Percentiles rank a stretch among this genome's conserved stretches.
Evolutionary conservation across 139 green algal genomes (phyloP).

Genomic region (Haematococcus lacustris): DNA sequence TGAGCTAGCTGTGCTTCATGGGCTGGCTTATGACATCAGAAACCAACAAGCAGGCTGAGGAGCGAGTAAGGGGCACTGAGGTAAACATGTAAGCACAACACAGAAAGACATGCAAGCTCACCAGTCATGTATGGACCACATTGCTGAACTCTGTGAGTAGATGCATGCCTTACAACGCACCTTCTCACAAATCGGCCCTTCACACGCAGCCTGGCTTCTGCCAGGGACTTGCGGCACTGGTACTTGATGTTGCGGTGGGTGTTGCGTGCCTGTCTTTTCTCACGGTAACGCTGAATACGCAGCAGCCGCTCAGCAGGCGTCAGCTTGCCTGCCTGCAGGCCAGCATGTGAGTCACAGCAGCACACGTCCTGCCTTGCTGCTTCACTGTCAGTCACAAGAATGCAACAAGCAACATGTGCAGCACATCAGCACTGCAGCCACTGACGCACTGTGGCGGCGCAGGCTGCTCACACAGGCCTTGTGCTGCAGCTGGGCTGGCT

Average conservation of each 20-base stretch:
- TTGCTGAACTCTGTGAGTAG: too few species aligned
- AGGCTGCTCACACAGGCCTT: neutral
- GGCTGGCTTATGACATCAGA: too few species aligned
- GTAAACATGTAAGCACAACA: too few species aligned
- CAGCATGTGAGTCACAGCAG: neutral
- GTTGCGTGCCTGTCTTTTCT: constrained; percentile 56
- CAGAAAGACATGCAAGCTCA: too few species aligned
- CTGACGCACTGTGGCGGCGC: neutral
- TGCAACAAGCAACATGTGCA: neutral
- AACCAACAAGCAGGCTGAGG: too few species aligned
- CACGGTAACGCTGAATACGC: constrained; percentile 69
- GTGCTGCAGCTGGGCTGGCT: neutral
- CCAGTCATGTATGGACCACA: too few species aligned
- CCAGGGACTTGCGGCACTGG: constrained; percentile 74
- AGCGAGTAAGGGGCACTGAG: too few species aligned
- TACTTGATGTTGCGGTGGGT: constrained; percentile 63
- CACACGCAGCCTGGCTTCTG: constrained; percentile 64
- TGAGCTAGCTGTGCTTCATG: too few species aligned
- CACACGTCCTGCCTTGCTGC: neutral
- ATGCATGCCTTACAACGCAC: too few species aligned
- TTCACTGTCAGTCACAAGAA: neutral
- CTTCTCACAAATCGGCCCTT: constrained; percentile 66
- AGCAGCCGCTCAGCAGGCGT: constrained; percentile 50
- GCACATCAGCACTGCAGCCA: neutral
- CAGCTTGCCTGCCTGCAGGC: constrained; percentile 1